Evolutionary conservation across 1,139 yeast genomes (phyloP), one percentile per base, ranked within the genome.

Genomic region (Hansenula anomala): DNA sequence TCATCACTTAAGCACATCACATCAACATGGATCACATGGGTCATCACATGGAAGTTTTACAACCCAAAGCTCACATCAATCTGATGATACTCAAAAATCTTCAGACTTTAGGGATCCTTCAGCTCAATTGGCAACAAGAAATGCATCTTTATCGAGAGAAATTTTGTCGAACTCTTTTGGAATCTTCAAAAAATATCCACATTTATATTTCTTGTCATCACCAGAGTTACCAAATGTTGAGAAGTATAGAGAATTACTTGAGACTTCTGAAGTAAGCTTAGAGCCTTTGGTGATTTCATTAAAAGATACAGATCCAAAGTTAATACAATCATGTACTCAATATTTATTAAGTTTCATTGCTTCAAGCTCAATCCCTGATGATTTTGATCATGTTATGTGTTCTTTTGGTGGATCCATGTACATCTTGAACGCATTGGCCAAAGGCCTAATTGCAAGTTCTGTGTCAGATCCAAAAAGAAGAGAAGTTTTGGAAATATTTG

Each of bases 271-370:
- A 7, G 43, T 45, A 2, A 24, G 52, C 7, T 30, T 54, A 24
- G 60, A 54, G 16, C 60, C 61, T 9, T 28, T 58, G 4, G 19
- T 52, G 4, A 41, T 46, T 25, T 50, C 55, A 2, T 36, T 58
- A n/a, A 50, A 45, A 26, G 61, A 58, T 36, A 38, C 41, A 5
- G 51, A 48, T 35, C 30, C 37, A 16, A 49, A 43, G 22, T 35
- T 58, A 14, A 43, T 43, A 7, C 45, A 41, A 14, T 44, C 53
- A 3, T 52, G 48, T 6, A 46, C 45, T 23, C 45, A 51, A 14
- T 54, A 47, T 33, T 36, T 53, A 14, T 44, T 47, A 24, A 39
- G 47, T 16, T 50, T 46, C 26, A 44, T 49, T 33, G 35, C 47
- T 4, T 41, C 38, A 1, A 36, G 38, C 6, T 38, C 34, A 17